Conservation (phyloP, 2,329 filamentous ascomycete genomes). For the Berkeleyomyces basicola region DNA sequence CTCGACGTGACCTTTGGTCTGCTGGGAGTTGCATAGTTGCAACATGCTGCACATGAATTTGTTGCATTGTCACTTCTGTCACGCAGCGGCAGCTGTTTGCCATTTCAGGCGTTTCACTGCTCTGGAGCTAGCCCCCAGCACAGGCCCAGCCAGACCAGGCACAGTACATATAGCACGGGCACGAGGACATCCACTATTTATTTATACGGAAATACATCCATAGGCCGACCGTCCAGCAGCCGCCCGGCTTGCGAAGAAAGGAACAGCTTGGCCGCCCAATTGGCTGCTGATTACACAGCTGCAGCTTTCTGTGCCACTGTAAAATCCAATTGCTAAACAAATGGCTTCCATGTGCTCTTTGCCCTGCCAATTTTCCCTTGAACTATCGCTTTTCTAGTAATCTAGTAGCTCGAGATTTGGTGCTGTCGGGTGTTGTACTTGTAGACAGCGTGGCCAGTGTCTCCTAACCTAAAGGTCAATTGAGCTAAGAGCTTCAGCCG, state of each 20-base stretch:
- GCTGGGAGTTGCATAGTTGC: too few relatives aligned
- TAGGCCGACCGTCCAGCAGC: background rate
- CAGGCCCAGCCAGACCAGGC: background rate
- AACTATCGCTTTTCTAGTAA: background rate
- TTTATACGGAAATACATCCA: background rate
- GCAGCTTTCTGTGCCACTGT: background rate
- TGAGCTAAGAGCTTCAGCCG: slow-evolving; percentile 10
- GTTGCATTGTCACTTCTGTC: too few relatives aligned
- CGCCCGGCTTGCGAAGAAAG: background rate
- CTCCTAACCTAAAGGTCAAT: slow-evolving; percentile 10
- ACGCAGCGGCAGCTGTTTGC: background rate
- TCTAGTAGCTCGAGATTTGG: background rate
- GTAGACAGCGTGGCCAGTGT: slow-evolving; percentile 12
- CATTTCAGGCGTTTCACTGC: background rate
- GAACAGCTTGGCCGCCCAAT: too few relatives aligned
- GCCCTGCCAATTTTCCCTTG: background rate
- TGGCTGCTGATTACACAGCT: background rate
- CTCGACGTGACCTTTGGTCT: too few relatives aligned
- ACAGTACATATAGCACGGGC: background rate
- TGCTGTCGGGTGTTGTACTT: slow-evolving; percentile 9
- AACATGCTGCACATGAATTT: too few relatives aligned
- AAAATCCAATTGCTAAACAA: background rate
- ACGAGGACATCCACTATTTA: background rate
- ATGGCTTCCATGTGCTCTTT: background rate
- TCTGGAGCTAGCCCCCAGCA: background rate